A percentile compares a stretch with the other conserved stretches of the same genome.
phyloP scores from a whole-genome alignment of 495 filamentous ascomycete species.

The Aspergillus cavernicola region DNA sequence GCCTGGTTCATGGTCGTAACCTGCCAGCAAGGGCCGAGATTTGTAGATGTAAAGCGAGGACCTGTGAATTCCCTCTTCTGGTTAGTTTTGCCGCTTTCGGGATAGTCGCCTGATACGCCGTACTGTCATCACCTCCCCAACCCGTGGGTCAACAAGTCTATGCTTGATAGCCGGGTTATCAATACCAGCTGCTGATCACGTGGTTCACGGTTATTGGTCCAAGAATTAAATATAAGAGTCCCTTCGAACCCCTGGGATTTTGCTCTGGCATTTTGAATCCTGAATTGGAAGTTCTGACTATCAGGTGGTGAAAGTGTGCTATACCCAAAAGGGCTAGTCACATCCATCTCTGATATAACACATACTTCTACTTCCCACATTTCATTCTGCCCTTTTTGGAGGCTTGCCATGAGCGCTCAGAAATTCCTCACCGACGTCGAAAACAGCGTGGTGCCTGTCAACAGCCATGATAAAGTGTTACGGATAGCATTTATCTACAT shows the following conservation, averaged over 20 bases:
- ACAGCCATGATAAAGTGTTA: constrained; percentile 19
- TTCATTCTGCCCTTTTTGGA: background rate
- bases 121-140: no score
- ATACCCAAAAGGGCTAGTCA: background rate
- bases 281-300: background rate
- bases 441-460: constrained; percentile 16
- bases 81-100: no score
- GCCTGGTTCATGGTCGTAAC: no score
- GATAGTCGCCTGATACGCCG: no score
- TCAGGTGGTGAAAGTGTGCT: background rate
- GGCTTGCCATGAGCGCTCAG: constrained; percentile 15
- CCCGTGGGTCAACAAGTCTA: no score
- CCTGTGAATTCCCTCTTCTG: no score
- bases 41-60: no score
- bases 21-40: no score
- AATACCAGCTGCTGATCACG: no score
- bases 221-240: no score
- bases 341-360: background rate
- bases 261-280: background rate
- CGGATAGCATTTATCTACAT: constrained; percentile 22
- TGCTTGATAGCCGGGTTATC: no score
- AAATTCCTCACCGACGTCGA: constrained; percentile 19
- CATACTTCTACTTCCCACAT: background rate
- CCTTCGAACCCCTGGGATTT: background rate
- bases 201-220: no score